Percentiles rank a stretch among this genome's conserved stretches.
These are phyloP conservation scores for Alternaria atra DNA, from an alignment of 2,329 filamentous ascomycete genomes.

Conservation along the genomic window DNA sequence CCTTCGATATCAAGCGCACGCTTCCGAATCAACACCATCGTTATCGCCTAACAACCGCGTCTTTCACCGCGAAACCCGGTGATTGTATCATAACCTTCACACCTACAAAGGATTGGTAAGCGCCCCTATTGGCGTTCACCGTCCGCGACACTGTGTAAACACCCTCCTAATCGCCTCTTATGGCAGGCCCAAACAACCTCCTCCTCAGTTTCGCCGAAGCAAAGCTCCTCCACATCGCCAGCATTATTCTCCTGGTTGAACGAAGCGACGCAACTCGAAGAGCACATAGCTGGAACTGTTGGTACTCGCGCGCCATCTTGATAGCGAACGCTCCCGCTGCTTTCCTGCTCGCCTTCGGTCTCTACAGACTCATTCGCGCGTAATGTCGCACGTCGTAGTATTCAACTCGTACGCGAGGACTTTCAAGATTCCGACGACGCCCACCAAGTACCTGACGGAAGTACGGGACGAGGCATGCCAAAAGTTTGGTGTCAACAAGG, in stretches of 20 bases:
- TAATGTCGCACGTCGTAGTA: slow-evolving; percentile 90
- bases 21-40: neutral
- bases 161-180: slow-evolving; percentile 33
- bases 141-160: slow-evolving; percentile 17
- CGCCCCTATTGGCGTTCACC: slow-evolving; percentile 24
- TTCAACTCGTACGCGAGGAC: slow-evolving; percentile 81
- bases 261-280: slow-evolving; percentile 38
- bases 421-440: slow-evolving; percentile 82
- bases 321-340: slow-evolving; percentile 38
- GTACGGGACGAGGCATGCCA: slow-evolving; percentile 86
- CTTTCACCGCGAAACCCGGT: too few relatives aligned
- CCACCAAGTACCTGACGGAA: slow-evolving; percentile 82
- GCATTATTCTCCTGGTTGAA: slow-evolving; percentile 40
- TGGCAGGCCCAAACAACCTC: slow-evolving; percentile 46
- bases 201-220: slow-evolving; percentile 44
- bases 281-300: slow-evolving; percentile 36
- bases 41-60: neutral
- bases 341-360: slow-evolving; percentile 34
- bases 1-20: neutral
- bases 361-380: slow-evolving; percentile 54
- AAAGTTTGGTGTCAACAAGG: slow-evolving; percentile 77
- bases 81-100: neutral
- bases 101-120: slow-evolving; percentile 22
- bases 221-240: slow-evolving; percentile 44
- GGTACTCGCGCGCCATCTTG: slow-evolving; percentile 38